These are phyloP conservation scores for Mariannaea elegans DNA, from an alignment of 2,329 filamentous ascomycete species.

Conservation along the genomic window DNA sequence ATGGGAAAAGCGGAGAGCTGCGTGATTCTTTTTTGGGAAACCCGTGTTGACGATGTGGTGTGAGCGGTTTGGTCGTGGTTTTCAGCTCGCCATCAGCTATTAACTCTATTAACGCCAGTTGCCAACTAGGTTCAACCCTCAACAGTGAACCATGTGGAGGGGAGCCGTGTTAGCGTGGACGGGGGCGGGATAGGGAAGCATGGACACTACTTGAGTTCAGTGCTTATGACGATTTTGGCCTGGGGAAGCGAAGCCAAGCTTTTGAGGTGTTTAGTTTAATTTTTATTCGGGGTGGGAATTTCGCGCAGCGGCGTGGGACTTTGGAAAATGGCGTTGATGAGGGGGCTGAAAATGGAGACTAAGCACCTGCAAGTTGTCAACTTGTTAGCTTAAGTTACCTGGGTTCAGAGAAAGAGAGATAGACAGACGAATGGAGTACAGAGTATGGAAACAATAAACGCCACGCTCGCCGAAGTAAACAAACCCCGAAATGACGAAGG, in stretches of 20 bases:
- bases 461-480: background rate
- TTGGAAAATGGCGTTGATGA: constrained; percentile 4
- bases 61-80: constrained; percentile 8
- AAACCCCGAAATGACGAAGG: background rate
- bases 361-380: background rate
- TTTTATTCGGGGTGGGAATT: constrained; percentile 4
- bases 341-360: background rate
- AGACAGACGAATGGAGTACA: background rate
- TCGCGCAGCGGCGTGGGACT: constrained; percentile 3
- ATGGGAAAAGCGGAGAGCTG: constrained; percentile 7
- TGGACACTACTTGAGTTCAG: background rate
- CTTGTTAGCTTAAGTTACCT: background rate
- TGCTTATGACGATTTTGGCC: background rate
- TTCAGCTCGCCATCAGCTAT: constrained; percentile 28
- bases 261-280: background rate
- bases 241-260: constrained; percentile 18
- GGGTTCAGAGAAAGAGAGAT: background rate
- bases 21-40: constrained; percentile 28
- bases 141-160: constrained; percentile 6
- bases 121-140: background rate
- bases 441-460: background rate
- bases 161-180: constrained; percentile 4
- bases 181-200: background rate
- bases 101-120: constrained; percentile 7
- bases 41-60: constrained; percentile 24